These are phyloP conservation scores for Pythium sp. DNA, from an alignment of 352 stramenopile species.

Conservation along the genomic window DNA sequence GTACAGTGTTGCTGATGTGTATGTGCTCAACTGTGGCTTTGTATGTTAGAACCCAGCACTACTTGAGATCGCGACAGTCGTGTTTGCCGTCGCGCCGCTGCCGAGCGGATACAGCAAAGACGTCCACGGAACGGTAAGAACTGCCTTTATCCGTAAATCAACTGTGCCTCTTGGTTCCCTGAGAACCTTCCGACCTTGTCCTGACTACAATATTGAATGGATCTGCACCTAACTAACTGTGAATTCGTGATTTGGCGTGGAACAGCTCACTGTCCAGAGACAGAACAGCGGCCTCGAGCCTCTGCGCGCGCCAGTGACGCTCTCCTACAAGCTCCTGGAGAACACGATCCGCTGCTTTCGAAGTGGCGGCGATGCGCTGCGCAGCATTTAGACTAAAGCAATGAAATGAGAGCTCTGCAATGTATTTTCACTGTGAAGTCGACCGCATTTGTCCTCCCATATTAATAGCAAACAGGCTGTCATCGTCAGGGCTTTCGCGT, in stretches of 20 bases:
- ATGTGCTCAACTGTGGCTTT: not conserved
- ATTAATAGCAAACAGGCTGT: not conserved
- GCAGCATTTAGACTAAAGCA: conserved; percentile 7
- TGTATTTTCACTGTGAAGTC: not conserved
- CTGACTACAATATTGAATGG: not conserved
- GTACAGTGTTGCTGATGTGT: not conserved
- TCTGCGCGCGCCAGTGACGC: conserved; percentile 25
- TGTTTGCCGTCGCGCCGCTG: conserved; percentile 49
- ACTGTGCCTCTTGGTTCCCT: not conserved
- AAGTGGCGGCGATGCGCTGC: conserved; percentile 29
- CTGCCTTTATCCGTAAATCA: not conserved
- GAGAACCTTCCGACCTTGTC: too few relatives aligned
- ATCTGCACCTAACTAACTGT: not conserved
- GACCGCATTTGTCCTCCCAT: not conserved
- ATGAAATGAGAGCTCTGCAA: not conserved
- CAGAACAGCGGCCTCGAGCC: conserved; percentile 31
- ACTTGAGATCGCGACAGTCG: conserved; percentile 54
- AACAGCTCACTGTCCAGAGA: conserved; percentile 41
- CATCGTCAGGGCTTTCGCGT: not conserved
- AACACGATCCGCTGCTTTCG: conserved; percentile 64
- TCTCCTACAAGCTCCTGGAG: conserved; percentile 73
- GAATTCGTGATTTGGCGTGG: not conserved
- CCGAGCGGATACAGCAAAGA: conserved; percentile 73
- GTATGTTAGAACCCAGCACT: conserved; percentile 38
- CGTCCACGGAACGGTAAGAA: conserved; percentile 63